phyloP scores from a whole-genome alignment of 805 yeast species.

The Metschnikowia similis region DNA sequence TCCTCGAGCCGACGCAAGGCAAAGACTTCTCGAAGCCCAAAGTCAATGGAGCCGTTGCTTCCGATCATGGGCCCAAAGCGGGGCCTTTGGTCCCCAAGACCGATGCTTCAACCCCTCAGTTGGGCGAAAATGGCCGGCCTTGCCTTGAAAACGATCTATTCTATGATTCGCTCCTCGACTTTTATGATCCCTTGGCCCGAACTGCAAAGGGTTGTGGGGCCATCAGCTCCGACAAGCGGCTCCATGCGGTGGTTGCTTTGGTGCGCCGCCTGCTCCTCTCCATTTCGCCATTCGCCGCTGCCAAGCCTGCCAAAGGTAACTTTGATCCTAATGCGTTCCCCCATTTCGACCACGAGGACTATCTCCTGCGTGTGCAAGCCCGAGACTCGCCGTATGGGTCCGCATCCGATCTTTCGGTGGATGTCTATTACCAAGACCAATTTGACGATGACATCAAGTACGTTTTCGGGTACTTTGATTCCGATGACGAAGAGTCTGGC shows the following conservation, averaged over 20 bases:
- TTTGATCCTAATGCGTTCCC: slow-evolving; percentile 6
- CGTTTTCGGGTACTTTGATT: slow-evolving; percentile 53
- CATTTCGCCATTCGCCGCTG: slow-evolving; percentile 9
- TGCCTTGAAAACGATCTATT: slow-evolving; percentile 47
- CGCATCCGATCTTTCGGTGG: slow-evolving; percentile 42
- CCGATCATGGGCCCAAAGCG: background rate
- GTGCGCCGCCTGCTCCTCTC: slow-evolving; percentile 23
- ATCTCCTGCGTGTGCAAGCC: slow-evolving; percentile 5
- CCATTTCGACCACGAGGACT: slow-evolving; percentile 11
- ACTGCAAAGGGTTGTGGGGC: slow-evolving; percentile 55
- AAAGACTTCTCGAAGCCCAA: slow-evolving; percentile 23
- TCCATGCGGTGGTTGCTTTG: slow-evolving; percentile 52
- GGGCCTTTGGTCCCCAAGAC: background rate
- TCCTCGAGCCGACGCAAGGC: slow-evolving; percentile 41
- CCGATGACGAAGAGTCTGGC: slow-evolving; percentile 13
- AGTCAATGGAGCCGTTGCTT: background rate
- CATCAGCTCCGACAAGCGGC: slow-evolving; percentile 52
- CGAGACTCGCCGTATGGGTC: slow-evolving; percentile 11
- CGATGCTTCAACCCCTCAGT: background rate
- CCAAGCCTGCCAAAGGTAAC: background rate
- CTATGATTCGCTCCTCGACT: slow-evolving; percentile 55
- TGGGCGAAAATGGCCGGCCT: slow-evolving; percentile 2
- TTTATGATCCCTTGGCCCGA: slow-evolving; percentile 65
- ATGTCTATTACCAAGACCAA: slow-evolving; percentile 56
- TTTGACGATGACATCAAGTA: slow-evolving; percentile 66